Evolutionary conservation across 2,329 filamentous ascomycete genomes (phyloP), one percentile per base, ranked within the genome.

Genomic region (Diaporthe australafricana): DNA sequence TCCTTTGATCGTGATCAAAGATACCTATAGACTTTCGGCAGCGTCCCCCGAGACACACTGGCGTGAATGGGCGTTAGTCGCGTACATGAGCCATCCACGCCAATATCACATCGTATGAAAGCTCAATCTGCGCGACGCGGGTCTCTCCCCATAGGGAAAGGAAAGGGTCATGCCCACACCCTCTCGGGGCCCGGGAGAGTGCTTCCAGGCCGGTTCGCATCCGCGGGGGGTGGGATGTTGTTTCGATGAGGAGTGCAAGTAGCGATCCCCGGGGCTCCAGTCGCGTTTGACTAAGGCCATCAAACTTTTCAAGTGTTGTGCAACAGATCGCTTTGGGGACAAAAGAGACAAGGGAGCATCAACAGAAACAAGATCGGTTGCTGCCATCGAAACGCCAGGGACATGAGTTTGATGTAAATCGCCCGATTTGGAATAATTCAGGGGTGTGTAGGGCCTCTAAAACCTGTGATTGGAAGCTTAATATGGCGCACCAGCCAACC

Each of bases 401-500:
- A n/a, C 30, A 67, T 47, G 38, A 63, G 30, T 17, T 22, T 60
- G 53, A 63, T 68, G 53, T 68, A 50, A 73, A 57, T 68, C 47
- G 45, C 68, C 71, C 38, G 55, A 73, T 73, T 42, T 27, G 71
- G 71, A n/a, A 68, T 63, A 35, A 73, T 42, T 40, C 68, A 73
- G 71, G 71, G 68, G 71, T 55, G 62, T n/a, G 35, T 27, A 45
- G 48, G 53, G 53, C 11, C 42, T 22, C 53, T 71, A 57, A 71
- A 73, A 48, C 66, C 48, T 47, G 62, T 73, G 71, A 73, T 73
- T 73, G 71, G 71, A 32, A 32, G 12, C 5, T 50, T 50, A 68
- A 63, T 63, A 40, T n/a, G 12, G 47, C 45, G n/a, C 11, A n/a
- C 27, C 38, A 65, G 38, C 71, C 71, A 73, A 67, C 47, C 68